Percentiles rank a stretch among this genome's conserved stretches.
Evolutionary conservation across 2,329 filamentous ascomycete species (phyloP).

Genomic region (Orbilia javanica): DNA sequence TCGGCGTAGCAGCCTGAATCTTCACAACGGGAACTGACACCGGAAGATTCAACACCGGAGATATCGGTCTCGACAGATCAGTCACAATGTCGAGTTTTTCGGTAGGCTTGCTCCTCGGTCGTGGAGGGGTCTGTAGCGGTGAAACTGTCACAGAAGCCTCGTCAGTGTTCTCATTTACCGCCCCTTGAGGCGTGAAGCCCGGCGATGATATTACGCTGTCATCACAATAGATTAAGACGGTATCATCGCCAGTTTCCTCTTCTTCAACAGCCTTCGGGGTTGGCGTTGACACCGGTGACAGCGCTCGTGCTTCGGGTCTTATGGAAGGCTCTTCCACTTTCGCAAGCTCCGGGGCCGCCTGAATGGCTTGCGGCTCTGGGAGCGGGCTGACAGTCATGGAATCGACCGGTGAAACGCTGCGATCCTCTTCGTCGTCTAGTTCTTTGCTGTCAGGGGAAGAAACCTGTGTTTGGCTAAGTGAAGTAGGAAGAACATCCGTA

Average conservation of each 20-base stretch:
- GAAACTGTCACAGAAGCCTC: constrained; percentile 37
- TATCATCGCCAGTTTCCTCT: not conserved
- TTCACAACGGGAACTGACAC: constrained; percentile 20
- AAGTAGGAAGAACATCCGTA: not conserved
- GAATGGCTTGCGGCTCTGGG: not conserved
- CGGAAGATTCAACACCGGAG: constrained; percentile 27
- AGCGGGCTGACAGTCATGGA: not conserved
- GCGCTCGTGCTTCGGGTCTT: not conserved
- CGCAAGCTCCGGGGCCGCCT: not conserved
- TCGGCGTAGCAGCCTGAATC: constrained; percentile 38
- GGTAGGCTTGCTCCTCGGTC: not conserved
- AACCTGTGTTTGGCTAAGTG: not conserved
- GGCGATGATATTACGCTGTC: constrained; percentile 14
- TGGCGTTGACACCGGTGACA: not conserved
- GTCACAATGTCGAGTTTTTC: constrained; percentile 6
- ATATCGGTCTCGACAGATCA: constrained; percentile 13
- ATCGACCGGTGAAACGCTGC: not conserved
- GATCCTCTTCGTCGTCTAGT: not conserved
- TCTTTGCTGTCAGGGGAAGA: not conserved
- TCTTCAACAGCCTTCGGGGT: not conserved
- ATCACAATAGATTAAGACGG: not conserved
- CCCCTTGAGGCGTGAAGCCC: not conserved
- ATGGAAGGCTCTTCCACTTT: not conserved
- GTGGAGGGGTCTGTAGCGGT: constrained; percentile 32
- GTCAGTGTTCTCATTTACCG: not conserved